Evolutionary conservation across 331 rosid species (phyloP).

Genomic region (Quercus lobata): DNA sequence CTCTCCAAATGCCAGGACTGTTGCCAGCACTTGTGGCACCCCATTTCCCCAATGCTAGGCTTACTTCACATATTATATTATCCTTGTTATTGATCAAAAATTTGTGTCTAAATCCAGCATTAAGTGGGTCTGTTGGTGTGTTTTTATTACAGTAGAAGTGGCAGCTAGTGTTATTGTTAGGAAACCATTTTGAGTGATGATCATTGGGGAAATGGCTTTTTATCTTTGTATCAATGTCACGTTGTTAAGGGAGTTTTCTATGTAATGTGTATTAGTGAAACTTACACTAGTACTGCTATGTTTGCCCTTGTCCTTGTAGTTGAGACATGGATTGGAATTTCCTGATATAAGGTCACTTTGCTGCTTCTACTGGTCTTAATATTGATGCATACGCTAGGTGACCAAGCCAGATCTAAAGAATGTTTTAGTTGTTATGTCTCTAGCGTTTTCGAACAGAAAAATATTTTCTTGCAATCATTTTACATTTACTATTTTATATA

Average conservation of each 20-base stretch:
- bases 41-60: constrained; percentile 55
- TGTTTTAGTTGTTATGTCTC: too few relatives aligned
- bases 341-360: background rate
- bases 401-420: too few relatives aligned
- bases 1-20: constrained; percentile 70
- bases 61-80: background rate
- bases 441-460: too few relatives aligned
- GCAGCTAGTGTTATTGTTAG: background rate
- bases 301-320: background rate
- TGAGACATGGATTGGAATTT: background rate
- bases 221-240: background rate
- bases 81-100: background rate
- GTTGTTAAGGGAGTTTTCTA: background rate
- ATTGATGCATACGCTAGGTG: background rate
- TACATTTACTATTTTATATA: too few relatives aligned
- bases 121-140: constrained; percentile 15
- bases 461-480: too few relatives aligned
- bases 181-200: background rate
- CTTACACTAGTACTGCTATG: background rate
- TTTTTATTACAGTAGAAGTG: background rate
- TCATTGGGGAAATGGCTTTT: background rate
- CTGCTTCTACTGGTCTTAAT: background rate
- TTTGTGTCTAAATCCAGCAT: background rate
- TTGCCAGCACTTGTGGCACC: constrained; percentile 48
- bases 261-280: background rate